Conservation (phyloP, 2,329 filamentous ascomycete species). For the Blastomyces silverae region DNA sequence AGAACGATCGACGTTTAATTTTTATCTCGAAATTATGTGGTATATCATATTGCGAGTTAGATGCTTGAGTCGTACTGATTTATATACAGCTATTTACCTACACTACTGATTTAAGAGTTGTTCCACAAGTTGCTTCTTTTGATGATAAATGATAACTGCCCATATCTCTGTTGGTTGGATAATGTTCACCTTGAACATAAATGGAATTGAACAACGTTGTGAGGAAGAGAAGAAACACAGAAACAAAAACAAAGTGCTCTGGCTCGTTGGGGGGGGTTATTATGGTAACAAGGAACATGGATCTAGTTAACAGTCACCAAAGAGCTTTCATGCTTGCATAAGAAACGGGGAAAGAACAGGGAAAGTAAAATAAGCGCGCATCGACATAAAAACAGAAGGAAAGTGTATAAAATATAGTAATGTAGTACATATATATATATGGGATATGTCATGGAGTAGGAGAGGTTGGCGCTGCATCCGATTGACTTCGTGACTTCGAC, state of each 20-base stretch:
- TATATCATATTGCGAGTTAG: neutral
- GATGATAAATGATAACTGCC: neutral
- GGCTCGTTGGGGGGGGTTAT: neutral
- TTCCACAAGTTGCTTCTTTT: neutral
- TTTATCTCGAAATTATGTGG: no score
- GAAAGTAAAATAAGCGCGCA: neutral
- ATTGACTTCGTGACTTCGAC: constrained; percentile 18
- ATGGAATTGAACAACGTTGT: neutral
- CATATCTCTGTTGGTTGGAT: neutral
- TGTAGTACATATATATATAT: neutral
- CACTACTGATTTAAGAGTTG: neutral
- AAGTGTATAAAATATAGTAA: neutral
- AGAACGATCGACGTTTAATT: no score
- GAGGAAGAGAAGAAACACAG: neutral
- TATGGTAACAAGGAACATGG: neutral
- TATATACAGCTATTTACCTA: neutral
- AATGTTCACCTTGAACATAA: neutral
- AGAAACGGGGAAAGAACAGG: neutral
- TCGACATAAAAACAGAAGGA: neutral
- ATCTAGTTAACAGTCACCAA: neutral
- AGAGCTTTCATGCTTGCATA: neutral
- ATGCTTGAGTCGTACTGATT: neutral
- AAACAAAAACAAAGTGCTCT: neutral
- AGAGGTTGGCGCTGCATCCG: constrained; percentile 2
- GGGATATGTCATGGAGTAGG: neutral